phyloP scores from a whole-genome alignment of 371 early-diverging fungal genomes.

The Paramicrosporidium saccamoebae region DNA sequence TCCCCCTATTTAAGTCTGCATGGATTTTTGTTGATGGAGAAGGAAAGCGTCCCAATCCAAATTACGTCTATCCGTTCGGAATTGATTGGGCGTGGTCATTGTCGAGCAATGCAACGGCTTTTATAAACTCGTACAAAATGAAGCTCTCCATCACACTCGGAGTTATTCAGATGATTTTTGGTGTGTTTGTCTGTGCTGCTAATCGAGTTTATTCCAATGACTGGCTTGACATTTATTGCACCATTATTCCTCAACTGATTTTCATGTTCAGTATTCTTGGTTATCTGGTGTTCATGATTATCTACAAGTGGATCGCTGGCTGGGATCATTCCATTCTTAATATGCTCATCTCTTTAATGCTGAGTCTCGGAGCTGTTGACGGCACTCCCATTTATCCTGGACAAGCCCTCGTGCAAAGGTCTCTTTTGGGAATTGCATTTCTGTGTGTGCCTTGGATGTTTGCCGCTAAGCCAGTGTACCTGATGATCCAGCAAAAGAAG shows the following conservation, averaged over 20 bases:
- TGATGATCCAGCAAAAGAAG: conserved; percentile 39
- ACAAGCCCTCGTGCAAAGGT: conserved; percentile 53
- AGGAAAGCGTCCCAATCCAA: conserved; percentile 6
- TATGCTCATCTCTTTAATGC: conserved; percentile 95
- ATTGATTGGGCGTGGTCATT: conserved; percentile 71
- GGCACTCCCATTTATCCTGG: conserved; percentile 41
- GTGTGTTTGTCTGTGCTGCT: conserved; percentile 55
- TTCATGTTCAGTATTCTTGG: conserved; percentile 83
- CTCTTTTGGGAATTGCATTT: conserved; percentile 50
- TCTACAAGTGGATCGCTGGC: conserved; percentile 88
- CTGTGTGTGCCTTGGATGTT: conserved; percentile 97
- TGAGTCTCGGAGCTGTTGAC: conserved; percentile 61
- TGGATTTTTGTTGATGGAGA: conserved; percentile 48
- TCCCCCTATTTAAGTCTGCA: conserved; percentile 39
- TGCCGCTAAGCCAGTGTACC: conserved; percentile 62
- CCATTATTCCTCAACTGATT: conserved; percentile 77
- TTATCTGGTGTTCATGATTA: conserved; percentile 65
- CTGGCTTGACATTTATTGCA: conserved; percentile 37
- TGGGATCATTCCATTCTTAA: conserved; percentile 64
- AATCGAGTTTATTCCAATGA: conserved; percentile 68
- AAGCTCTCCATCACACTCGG: conserved; percentile 94
- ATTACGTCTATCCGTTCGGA: conserved; percentile 16
- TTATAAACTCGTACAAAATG: conserved; percentile 99
- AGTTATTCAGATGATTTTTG: conserved; percentile 91
- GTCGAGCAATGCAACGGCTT: conserved; percentile 59